phyloP scores from a whole-genome alignment of 1,139 yeast species.

The Lodderomyces parapsilosis region DNA sequence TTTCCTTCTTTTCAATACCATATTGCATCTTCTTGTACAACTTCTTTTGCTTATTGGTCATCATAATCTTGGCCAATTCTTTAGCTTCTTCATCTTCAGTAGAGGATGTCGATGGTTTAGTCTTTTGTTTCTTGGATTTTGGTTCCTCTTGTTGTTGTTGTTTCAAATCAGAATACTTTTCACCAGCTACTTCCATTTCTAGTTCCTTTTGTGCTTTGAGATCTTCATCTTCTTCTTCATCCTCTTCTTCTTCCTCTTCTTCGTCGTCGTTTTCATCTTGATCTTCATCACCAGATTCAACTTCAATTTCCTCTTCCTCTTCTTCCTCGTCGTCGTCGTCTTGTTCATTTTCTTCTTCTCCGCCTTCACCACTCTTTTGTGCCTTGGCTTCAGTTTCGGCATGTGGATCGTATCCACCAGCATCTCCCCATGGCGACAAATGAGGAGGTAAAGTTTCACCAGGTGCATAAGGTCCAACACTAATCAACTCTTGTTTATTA shows the following conservation, averaged over 20 bases:
- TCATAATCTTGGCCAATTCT: conserved; percentile 91
- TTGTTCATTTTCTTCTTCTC: conserved; percentile 48
- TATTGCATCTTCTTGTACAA: conserved; percentile 94
- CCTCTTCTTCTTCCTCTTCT: conserved; percentile 47
- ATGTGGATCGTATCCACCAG: conserved; percentile 84
- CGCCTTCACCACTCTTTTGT: conserved; percentile 37
- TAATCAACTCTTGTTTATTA: conserved; percentile 70
- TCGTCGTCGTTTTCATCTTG: conserved; percentile 54
- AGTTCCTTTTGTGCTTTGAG: conserved; percentile 76
- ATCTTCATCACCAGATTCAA: conserved; percentile 46
- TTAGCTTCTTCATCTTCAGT: conserved; percentile 68
- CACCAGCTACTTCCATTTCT: conserved; percentile 88
- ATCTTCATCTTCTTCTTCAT: conserved; percentile 56
- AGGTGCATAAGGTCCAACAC: conserved; percentile 82
- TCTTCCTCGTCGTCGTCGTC: conserved; percentile 51
- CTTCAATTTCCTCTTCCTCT: conserved; percentile 49
- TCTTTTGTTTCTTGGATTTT: conserved; percentile 32
- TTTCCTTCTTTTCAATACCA: conserved; percentile 82
- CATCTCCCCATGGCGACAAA: conserved; percentile 98
- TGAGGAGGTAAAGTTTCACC: conserved; percentile 97
- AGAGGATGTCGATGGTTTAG: conserved; percentile 7
- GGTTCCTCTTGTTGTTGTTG: conserved; percentile 17
- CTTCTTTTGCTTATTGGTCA: conserved; percentile 95
- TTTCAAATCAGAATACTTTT: conserved; percentile 57
- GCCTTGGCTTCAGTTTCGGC: conserved; percentile 36